A percentile compares a stretch with the other conserved stretches of the same genome.
These are phyloP conservation scores for Argentina anserina DNA, from an alignment of 306 rosid genomes.

Conservation along the genomic window DNA sequence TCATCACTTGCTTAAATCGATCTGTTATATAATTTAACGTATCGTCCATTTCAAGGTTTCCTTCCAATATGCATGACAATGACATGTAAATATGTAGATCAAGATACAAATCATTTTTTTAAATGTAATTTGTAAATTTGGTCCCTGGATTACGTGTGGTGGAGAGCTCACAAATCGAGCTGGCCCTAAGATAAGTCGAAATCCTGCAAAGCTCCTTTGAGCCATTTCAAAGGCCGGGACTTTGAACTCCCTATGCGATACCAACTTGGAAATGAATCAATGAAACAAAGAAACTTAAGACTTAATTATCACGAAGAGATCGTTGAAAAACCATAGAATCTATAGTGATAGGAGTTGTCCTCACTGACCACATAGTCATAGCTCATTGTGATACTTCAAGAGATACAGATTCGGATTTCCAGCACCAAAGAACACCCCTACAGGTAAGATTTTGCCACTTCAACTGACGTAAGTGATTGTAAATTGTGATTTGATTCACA, in stretches of 20 bases:
- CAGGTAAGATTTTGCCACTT: conserved; percentile 19
- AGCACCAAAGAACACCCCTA: conserved; percentile 4
- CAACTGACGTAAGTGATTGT: conserved; percentile 13
- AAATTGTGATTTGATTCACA: conserved; percentile 19
- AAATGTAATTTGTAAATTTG: no score
- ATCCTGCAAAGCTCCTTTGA: neutral
- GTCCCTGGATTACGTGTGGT: no score
- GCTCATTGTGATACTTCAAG: conserved; percentile 9
- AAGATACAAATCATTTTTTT: no score
- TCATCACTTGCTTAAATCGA: neutral
- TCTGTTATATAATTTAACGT: neutral
- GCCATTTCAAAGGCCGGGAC: neutral
- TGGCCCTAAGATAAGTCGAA: neutral
- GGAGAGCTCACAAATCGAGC: neutral
- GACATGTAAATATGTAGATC: no score
- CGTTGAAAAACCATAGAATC: conserved; percentile 24
- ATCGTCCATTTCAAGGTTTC: neutral
- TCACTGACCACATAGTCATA: conserved; percentile 24
- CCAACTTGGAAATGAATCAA: neutral
- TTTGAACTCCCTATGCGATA: neutral
- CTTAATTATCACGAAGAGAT: neutral
- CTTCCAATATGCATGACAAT: neutral
- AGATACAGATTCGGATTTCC: conserved; percentile 22
- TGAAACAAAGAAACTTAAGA: neutral
- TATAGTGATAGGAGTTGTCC: conserved; percentile 31